phyloP scores from a whole-genome alignment of 345 rosid genomes.

The Gossypium bickii region DNA sequence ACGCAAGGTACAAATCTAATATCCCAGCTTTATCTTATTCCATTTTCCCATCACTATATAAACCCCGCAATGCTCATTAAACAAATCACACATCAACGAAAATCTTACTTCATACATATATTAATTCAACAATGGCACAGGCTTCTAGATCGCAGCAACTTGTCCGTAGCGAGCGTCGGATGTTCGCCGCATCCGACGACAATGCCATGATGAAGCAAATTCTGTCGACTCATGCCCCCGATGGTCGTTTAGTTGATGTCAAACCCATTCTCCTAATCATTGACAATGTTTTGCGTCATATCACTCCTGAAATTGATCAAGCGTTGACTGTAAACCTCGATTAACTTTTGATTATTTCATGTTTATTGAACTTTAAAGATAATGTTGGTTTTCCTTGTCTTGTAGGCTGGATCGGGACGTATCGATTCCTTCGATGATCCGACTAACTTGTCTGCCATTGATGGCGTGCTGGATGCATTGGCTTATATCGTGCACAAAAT shows the following conservation, averaged over 20 bases:
- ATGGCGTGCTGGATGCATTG: constrained; percentile 33
- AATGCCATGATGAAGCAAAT: constrained; percentile 38
- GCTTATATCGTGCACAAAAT: constrained; percentile 31
- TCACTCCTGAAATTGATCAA: constrained; percentile 29
- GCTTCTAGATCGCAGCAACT: constrained; percentile 15
- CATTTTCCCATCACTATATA: constrained; percentile 21
- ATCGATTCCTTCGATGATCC: constrained; percentile 18
- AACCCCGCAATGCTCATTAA: neutral
- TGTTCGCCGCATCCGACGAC: constrained; percentile 33
- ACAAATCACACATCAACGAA: neutral
- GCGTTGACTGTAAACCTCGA: constrained; percentile 24
- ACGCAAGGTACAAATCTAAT: constrained; percentile 24
- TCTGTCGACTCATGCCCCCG: constrained; percentile 45
- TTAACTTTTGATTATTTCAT: neutral
- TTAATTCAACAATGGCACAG: constrained; percentile 8
- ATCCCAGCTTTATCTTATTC: constrained; percentile 5
- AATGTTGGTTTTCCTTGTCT: neutral
- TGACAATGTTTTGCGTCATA: constrained; percentile 33
- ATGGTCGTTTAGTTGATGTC: constrained; percentile 38
- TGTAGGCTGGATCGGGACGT: constrained; percentile 24
- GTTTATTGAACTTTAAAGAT: neutral
- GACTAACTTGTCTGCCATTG: constrained; percentile 9
- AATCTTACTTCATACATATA: neutral
- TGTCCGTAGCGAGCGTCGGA: constrained; percentile 18
- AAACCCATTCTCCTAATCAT: constrained; percentile 32